Percentiles rank a stretch among this genome's conserved stretches.
These are phyloP conservation scores for Saturnispora quitensis DNA, from an alignment of 805 yeast genomes.

Conservation along the genomic window DNA sequence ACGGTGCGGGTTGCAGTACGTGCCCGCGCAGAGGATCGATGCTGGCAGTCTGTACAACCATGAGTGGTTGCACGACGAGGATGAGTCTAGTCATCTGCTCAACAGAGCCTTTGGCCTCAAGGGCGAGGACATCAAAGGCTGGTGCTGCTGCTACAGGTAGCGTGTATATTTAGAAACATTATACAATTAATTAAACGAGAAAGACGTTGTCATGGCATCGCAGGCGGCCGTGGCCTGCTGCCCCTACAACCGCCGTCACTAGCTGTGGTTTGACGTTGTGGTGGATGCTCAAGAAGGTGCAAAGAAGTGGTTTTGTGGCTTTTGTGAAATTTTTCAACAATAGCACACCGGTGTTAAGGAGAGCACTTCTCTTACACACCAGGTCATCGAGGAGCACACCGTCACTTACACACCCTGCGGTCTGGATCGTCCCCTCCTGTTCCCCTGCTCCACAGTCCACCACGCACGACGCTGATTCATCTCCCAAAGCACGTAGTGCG, in stretches of 20 bases:
- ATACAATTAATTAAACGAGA: background rate
- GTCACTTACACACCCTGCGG: background rate
- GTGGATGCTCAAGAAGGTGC: background rate
- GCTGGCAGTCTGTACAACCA: conserved; percentile 45
- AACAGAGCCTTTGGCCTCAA: conserved; percentile 22
- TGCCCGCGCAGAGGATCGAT: conserved; percentile 43
- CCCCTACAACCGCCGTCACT: no score
- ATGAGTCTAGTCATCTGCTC: conserved; percentile 16
- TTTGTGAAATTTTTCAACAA: background rate
- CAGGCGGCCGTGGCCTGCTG: background rate
- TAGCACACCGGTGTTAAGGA: background rate
- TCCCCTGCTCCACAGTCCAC: background rate
- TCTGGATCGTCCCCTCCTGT: background rate
- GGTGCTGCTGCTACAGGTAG: background rate
- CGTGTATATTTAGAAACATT: background rate
- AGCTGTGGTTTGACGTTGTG: background rate
- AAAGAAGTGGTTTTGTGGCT: background rate
- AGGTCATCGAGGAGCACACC: background rate
- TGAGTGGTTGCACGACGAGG: conserved; percentile 37
- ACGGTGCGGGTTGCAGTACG: conserved; percentile 39
- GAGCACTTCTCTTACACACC: background rate
- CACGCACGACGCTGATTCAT: no score
- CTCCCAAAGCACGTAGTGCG: no score
- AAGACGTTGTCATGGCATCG: background rate
- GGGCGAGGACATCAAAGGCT: conserved; percentile 29